phyloP scores from a whole-genome alignment of 2,329 filamentous ascomycete species.

The Boeremia lycopersici region DNA sequence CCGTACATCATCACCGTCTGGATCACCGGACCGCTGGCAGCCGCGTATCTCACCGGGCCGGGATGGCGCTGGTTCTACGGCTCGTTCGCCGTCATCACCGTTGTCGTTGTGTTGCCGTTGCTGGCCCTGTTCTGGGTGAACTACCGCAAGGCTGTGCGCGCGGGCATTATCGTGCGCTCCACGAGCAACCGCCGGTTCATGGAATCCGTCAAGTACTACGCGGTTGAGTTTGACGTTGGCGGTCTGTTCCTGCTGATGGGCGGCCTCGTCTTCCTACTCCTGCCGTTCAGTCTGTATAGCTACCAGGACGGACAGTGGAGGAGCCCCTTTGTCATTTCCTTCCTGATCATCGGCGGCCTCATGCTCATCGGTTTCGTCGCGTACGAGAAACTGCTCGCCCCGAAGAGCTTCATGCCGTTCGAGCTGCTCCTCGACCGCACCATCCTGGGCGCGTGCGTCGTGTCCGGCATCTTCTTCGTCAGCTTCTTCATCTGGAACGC shows the following conservation, averaged over 20 bases:
- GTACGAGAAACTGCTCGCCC: constrained; percentile 49
- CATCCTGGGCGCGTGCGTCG: constrained; percentile 57
- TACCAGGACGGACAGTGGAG: constrained; percentile 39
- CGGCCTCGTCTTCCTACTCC: constrained; percentile 69
- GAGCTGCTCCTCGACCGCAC: constrained; percentile 56
- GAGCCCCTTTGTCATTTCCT: constrained; percentile 45
- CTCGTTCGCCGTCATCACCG: constrained; percentile 67
- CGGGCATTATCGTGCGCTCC: constrained; percentile 54
- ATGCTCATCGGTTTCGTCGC: constrained; percentile 45
- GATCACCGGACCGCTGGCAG: constrained; percentile 26
- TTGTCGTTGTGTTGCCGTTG: constrained; percentile 65
- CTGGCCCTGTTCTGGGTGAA: constrained; percentile 62
- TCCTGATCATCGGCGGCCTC: constrained; percentile 46
- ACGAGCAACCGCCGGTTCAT: constrained; percentile 53
- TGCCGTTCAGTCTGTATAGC: constrained; percentile 66
- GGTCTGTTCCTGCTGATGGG: constrained; percentile 65
- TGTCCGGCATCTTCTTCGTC: constrained; percentile 48
- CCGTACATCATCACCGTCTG: constrained; percentile 29
- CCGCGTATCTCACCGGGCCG: constrained; percentile 52
- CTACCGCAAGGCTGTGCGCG: constrained; percentile 63
- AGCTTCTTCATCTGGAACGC: constrained; percentile 44
- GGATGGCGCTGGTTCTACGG: constrained; percentile 72
- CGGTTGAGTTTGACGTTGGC: constrained; percentile 66
- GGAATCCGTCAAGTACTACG: constrained; percentile 60
- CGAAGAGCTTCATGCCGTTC: constrained; percentile 51